Percentiles rank a stretch among this genome's conserved stretches.
Evolutionary conservation across 495 filamentous ascomycete genomes (phyloP).

Genomic region (Xylaria telfairii): DNA sequence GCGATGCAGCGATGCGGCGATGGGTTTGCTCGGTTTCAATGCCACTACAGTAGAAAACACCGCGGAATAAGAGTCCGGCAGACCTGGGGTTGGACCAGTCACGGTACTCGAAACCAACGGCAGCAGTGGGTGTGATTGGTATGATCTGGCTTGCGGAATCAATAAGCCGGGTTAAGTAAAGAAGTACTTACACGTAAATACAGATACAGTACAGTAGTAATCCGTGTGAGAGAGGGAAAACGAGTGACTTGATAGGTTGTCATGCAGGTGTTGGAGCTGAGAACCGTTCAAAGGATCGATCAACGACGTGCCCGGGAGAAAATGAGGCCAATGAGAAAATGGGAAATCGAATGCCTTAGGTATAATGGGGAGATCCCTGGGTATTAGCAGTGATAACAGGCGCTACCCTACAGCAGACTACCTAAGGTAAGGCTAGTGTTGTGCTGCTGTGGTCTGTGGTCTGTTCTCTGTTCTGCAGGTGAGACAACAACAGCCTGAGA

Average conservation of each 20-base stretch:
- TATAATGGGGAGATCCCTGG: neutral
- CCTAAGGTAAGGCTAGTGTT: neutral
- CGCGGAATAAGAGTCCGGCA: neutral
- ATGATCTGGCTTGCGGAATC: neutral
- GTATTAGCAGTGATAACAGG: neutral
- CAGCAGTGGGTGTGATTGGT: neutral
- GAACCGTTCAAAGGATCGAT: constrained; percentile 1
- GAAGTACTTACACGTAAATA: constrained; percentile 1
- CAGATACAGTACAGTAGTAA: neutral
- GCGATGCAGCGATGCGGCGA: constrained; percentile 54
- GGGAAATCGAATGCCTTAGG: constrained; percentile 4
- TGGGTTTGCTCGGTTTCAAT: constrained; percentile 57
- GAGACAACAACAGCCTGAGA: constrained; percentile 4
- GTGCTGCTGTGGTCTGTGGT: neutral
- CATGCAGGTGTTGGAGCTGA: neutral
- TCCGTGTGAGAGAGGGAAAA: neutral
- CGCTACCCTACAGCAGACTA: too few species aligned
- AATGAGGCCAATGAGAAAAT: constrained; percentile 24
- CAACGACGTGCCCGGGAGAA: neutral
- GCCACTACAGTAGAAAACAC: too few species aligned
- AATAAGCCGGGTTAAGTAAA: neutral
- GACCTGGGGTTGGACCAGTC: constrained; percentile 3
- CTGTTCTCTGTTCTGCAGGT: neutral
- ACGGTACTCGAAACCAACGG: neutral
- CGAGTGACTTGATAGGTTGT: constrained; percentile 13